Evolutionary conservation across 2,329 filamentous ascomycete species (phyloP).

Genomic region (Scytalidium sp.): DNA sequence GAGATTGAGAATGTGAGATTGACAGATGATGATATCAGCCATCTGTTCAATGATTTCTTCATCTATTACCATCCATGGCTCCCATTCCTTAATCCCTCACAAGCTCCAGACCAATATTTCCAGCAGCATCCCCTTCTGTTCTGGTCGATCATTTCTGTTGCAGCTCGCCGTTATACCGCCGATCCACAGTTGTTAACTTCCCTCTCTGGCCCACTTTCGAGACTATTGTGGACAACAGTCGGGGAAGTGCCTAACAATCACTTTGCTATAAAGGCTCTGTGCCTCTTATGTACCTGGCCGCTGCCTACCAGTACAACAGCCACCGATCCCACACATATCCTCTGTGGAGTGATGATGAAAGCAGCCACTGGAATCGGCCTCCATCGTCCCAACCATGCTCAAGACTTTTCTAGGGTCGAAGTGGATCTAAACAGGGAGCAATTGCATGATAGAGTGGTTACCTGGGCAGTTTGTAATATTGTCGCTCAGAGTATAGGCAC

Average conservation of each 20-base stretch:
- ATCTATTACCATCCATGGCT: conserved; percentile 73
- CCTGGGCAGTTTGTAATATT: conserved; percentile 84
- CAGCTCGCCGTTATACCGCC: conserved; percentile 65
- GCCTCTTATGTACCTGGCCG: conserved; percentile 78
- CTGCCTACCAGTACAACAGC: conserved; percentile 78
- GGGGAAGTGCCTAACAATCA: conserved; percentile 76
- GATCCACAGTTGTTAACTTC: conserved; percentile 61
- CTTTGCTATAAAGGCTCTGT: conserved; percentile 78
- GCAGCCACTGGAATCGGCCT: conserved; percentile 80
- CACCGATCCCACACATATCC: conserved; percentile 73
- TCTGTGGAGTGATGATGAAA: conserved; percentile 84
- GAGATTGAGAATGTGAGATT: conserved; percentile 59
- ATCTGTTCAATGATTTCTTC: conserved; percentile 74
- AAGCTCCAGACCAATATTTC: conserved; percentile 70
- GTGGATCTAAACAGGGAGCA: conserved; percentile 76
- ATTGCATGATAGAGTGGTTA: conserved; percentile 72
- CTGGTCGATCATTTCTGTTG: conserved; percentile 78
- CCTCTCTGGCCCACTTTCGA: conserved; percentile 65
- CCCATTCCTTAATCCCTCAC: conserved; percentile 67
- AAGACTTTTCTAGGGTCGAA: conserved; percentile 76
- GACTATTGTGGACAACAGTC: conserved; percentile 74
- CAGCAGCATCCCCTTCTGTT: conserved; percentile 78
- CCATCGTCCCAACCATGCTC: conserved; percentile 76
- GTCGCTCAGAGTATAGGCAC: conserved; percentile 81
- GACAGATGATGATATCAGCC: conserved; percentile 59